Evolutionary conservation across 257 asterid species (phyloP).

Genomic region (Solanum sparsipilum): DNA sequence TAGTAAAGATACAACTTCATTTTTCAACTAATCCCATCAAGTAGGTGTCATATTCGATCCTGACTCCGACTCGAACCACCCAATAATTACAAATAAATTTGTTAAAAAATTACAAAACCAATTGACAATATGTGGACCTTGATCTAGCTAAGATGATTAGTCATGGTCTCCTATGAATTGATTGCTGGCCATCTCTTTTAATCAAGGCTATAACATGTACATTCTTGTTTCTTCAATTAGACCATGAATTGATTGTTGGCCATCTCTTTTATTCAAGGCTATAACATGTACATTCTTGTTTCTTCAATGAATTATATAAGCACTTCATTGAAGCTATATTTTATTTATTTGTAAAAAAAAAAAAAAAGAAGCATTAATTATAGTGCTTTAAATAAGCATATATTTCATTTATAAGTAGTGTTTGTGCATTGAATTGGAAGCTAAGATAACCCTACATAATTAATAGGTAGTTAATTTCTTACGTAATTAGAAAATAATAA

Average conservation of each 20-base stretch:
- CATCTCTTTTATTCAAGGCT: not conserved
- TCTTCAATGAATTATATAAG: not conserved
- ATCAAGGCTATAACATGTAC: not conserved
- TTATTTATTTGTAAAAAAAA: not conserved
- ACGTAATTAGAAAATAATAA: not conserved
- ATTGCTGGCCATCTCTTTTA: not conserved
- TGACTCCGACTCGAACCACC: not conserved
- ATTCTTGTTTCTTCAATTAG: not conserved
- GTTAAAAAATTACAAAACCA: not conserved
- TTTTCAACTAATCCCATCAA: not conserved
- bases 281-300: not conserved
- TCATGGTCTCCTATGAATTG: not conserved
- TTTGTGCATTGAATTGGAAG: not conserved
- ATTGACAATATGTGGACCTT: not conserved
- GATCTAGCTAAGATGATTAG: not conserved
- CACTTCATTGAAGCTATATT: not conserved
- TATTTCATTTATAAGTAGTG: not conserved
- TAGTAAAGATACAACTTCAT: not conserved
- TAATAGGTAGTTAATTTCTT: not conserved
- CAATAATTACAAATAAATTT: not conserved
- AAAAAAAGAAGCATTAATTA: not conserved
- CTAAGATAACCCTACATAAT: not conserved
- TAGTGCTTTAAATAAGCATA: not conserved
- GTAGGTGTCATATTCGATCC: not conserved
- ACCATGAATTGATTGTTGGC: not conserved